Evolutionary conservation across 305 asterid genomes (phyloP), one percentile per base, ranked within the genome.

Genomic region (Galium porrigens): DNA sequence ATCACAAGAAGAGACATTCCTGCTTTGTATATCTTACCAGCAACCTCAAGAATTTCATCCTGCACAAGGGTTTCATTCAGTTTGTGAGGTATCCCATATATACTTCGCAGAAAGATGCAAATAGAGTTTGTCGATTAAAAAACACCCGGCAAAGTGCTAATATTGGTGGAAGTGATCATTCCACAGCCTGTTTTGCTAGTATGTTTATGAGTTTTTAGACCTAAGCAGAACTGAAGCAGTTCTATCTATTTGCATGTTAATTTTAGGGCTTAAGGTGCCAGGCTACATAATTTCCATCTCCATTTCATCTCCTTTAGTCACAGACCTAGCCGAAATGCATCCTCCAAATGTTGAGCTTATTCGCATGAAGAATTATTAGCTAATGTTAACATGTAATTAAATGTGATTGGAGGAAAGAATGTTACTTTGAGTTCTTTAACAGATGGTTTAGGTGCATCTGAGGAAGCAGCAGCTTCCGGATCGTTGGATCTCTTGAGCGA

Each of bases 21-120:
- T 37, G 97, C 78, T 78, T 92, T 89, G 75, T 75, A 89, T 76
- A 92, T 81, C 78, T 92, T 92, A 34, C 91, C 96, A 63, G 99
- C 97, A 69, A 92, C 96, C 76, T 89, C 99, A 22, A 89, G 95
- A 72, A 92, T 92, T 79, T 89, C 99, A 68, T 89, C 97, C 97
- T 90, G 70, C 71, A 73, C 48, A 14, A n/a, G 33, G 32, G 36
- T 20, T 29, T 46, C 29, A n/a, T 48, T 63, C 42, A 63, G 58
- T 29, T 63, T 15, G n/a, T 29, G 18, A 3, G 48, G 33, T 3
- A 4, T 46, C 18, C 12, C 4, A 1, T 3, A 11, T 41, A 3
- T 2, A 20, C 3, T 61, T 1, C 29, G 1, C 0, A 29, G 4
- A 6, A 46, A 63, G 0, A 17, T 46, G 37, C 20, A 48, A 0